Evolutionary conservation across 2,329 filamentous ascomycete genomes (phyloP), one percentile per base, ranked within the genome.

Genomic region (Aureobasidium pullulans): DNA sequence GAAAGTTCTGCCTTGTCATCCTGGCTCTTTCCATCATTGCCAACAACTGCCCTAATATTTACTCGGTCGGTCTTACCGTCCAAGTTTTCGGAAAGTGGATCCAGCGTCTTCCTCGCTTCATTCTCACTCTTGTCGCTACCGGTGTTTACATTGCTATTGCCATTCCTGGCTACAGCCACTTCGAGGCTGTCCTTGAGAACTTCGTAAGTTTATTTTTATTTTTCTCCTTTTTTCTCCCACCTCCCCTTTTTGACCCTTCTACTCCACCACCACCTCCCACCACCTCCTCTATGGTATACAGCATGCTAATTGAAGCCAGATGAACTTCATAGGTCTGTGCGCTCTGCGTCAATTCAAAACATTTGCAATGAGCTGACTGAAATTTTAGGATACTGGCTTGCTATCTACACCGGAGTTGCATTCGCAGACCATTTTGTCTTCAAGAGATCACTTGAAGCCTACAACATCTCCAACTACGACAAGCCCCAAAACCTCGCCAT

Each of bases 391-490:
- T 90, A 90, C 75, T 90, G 87, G 86, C 78, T 90, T 1, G 83
- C 86, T 49, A 88, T 90, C 66, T 90, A 90, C 73, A 81, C 84
- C 63, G 85, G 81, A 48, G 82, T 90, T 63, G 76, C 81, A 1
- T 69, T 89, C 16, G 75, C 79, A 1, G 87, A 90, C 59, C 87
- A 90, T 72, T 81, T 89, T 66, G 66, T 88, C 68, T 89, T 86
- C 77, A 83, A 82, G 66, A 79, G 81, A 28, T 82, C 83, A 2
- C 81, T 87, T 64, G 58, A 63, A 2, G 83, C 82, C 8, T 90
- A 89, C 69, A 68, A 73, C n/a, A 73, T 80, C 0, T 79, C 81
- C 43, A 70, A 79, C 62, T 89, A 87, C 69, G 79, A 84, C 63
- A 75, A 81, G 58, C 78, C 80, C 0, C 67, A 72, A 0, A 79